A percentile compares a stretch with the other conserved stretches of the same genome.
These are phyloP conservation scores for Trifolium fragiferum DNA, from an alignment of 306 rosid species.

Conservation along the genomic window DNA sequence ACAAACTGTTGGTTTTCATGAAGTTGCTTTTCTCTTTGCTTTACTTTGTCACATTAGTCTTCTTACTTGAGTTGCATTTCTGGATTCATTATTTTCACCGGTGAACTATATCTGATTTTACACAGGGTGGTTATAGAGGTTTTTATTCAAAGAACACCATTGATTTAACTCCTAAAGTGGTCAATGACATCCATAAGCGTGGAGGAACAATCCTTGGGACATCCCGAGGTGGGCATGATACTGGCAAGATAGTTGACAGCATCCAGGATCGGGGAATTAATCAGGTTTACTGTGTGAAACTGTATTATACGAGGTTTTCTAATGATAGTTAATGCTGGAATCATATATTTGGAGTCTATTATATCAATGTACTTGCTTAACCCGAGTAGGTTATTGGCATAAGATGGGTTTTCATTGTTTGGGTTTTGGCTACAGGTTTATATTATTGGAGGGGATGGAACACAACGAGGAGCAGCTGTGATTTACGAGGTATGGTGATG, in stretches of 20 bases:
- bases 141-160: slow-evolving; percentile 81
- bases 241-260: slow-evolving; percentile 89
- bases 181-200: slow-evolving; percentile 94
- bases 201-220: slow-evolving; percentile 94
- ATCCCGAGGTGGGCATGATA: slow-evolving; percentile 95
- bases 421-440: slow-evolving; percentile 65
- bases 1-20: slow-evolving; percentile 26
- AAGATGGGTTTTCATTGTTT: slow-evolving; percentile 37
- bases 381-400: slow-evolving; percentile 29
- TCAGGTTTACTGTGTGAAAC: slow-evolving; percentile 62
- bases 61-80: slow-evolving; percentile 32
- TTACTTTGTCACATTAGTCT: not conserved
- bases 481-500: slow-evolving; percentile 79
- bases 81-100: slow-evolving; percentile 33
- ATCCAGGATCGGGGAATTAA: slow-evolving; percentile 94
- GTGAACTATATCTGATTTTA: slow-evolving; percentile 27
- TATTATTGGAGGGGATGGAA: slow-evolving; percentile 98
- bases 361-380: slow-evolving; percentile 25
- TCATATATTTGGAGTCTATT: slow-evolving; percentile 17
- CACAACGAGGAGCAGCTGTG: slow-evolving; percentile 88
- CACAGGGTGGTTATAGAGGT: slow-evolving; percentile 95
- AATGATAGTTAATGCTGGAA: slow-evolving; percentile 35
- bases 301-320: slow-evolving; percentile 24
- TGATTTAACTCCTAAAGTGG: slow-evolving; percentile 78
- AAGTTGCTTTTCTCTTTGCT: not conserved